Conservation (phyloP, 2,329 filamentous ascomycete genomes). For the Aspergillus neotritici region DNA sequence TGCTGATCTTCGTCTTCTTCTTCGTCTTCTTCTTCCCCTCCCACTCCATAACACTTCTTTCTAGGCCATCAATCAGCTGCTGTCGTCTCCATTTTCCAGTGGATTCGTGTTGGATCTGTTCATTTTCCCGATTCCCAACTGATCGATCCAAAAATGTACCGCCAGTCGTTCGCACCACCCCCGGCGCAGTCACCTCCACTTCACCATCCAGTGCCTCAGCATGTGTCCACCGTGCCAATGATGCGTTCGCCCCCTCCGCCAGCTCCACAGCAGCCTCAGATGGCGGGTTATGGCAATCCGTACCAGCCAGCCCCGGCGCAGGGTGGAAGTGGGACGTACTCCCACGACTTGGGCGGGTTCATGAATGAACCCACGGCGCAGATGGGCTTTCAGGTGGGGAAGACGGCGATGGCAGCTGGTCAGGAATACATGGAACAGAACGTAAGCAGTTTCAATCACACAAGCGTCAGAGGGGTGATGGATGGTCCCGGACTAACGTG, state of each 20-base stretch:
- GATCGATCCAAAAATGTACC: constrained; percentile 61
- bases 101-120: constrained; percentile 10
- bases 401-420: constrained; percentile 83
- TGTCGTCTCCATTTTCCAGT: constrained; percentile 8
- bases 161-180: constrained; percentile 70
- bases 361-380: constrained; percentile 94
- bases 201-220: constrained; percentile 94
- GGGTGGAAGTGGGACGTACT: constrained; percentile 37
- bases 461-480: too few species aligned
- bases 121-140: constrained; percentile 3
- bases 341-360: constrained; percentile 75
- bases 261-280: constrained; percentile 64
- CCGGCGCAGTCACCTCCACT: constrained; percentile 78
- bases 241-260: constrained; percentile 85
- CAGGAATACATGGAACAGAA: constrained; percentile 96
- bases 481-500: too few species aligned
- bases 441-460: constrained; percentile 48
- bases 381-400: constrained; percentile 89
- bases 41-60: too few species aligned
- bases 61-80: too few species aligned
- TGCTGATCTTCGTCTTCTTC: too few species aligned
- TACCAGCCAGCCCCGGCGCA: constrained; percentile 43
- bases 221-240: constrained; percentile 96
- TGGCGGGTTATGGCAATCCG: constrained; percentile 46
- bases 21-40: too few species aligned